Base-by-base conservation (phyloP, 768 basidiomycete genomes). In the Mrakia frigida region DNA sequence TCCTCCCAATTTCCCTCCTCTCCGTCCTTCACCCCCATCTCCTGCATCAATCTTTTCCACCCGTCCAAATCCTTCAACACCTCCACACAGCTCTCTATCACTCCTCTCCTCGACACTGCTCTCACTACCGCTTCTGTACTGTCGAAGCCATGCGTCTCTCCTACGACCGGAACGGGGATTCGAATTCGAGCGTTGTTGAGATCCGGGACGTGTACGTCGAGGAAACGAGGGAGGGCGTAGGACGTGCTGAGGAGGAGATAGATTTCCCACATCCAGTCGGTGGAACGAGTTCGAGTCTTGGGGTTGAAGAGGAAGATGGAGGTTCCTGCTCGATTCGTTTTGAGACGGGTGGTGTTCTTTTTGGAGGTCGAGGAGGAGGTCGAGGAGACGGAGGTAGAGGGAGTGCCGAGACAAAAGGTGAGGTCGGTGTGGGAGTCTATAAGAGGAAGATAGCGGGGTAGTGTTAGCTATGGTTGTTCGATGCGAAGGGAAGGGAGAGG, bases 241-340 rank as follows among this genome's bases (percentile, higher is more conserved):
- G 63, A 70, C 18, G 60, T 59, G 3, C 23, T 6, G 25, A 73
- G 70, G 33, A 70, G 67, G 28, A 50, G 28, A 31, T 52, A 74
- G 39, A 78, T 65, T 37, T 74, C 73, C 73, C 72, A 69, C 56
- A 78, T 69, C 77, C 77, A 78, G 52, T 78, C 77, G 68, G 73
- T 50, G 39, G 77, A 68, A 16, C 77, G 72, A 7, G 77, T 68
- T 31, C 73, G 77, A 23, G 68, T 61, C 69, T 78, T 78, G 41
- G 37, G 39, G 50, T 74, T 74, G 56, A 78, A 74, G 69, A 78
- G 74, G 53, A 78, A 78, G 53, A 78, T 74, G 28, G 61, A 68
- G 6, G 77, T 78, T 21, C 77, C 73, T 39, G 65, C 25, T 10
- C 68, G 73, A 33, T 37, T 67, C 23, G 13, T 14, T 33, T 74